Conservation (phyloP, 805 yeast species). For the Wickerhamomyces tratensis region DNA sequence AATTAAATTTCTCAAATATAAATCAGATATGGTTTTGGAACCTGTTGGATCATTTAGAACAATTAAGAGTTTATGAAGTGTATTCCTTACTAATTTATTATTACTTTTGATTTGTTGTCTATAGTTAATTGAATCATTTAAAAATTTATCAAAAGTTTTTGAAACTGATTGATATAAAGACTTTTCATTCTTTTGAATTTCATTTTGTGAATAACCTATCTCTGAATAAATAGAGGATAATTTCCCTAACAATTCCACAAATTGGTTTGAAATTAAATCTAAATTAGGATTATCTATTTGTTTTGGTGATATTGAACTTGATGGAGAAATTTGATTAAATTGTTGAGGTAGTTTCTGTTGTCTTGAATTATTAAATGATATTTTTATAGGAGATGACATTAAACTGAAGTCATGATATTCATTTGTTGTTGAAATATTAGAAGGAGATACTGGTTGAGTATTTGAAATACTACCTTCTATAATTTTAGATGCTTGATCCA, state of each 20-base stretch:
- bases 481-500: too few relatives aligned
- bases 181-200: conserved; percentile 37
- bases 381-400: too few relatives aligned
- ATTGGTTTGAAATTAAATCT: too few relatives aligned
- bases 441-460: too few relatives aligned
- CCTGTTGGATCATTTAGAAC: conserved; percentile 27
- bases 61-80: conserved; percentile 21
- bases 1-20: conserved; percentile 29
- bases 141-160: conserved; percentile 34
- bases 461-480: too few relatives aligned
- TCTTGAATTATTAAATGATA: too few relatives aligned
- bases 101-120: conserved; percentile 20
- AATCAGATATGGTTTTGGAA: conserved; percentile 28
- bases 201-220: conserved; percentile 46
- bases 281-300: too few relatives aligned
- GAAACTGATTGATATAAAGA: conserved; percentile 40
- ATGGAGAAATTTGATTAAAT: too few relatives aligned
- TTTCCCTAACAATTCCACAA: conserved; percentile 17
- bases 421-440: too few relatives aligned
- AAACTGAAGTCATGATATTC: too few relatives aligned
- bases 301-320: too few relatives aligned
- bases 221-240: conserved; percentile 37
- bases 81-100: conserved; percentile 18
- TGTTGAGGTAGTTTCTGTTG: too few relatives aligned
- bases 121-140: conserved; percentile 26